Base-by-base conservation (phyloP, 352 stramenopile species). In the Aphanomyces euteiches region DNA sequence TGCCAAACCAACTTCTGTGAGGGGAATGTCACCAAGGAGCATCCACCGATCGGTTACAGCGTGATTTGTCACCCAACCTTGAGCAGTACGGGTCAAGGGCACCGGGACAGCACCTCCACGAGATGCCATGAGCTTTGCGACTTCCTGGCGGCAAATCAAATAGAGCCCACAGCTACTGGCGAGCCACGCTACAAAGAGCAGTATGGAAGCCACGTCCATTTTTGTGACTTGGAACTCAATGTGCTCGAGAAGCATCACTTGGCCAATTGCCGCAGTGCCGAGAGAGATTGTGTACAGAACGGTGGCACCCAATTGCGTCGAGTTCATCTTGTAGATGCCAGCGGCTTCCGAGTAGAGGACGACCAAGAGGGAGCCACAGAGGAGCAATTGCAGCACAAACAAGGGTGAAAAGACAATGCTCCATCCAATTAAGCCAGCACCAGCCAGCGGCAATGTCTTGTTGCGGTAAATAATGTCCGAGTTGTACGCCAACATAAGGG, bases 61-160 rank as follows among this genome's bases (percentile, higher is more conserved):
- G 69, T 91, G 85, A 47, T 78, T 87, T 5, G 86, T 94, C 74
- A 94, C 90, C 86, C 86, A 94, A 1, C 84, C 86, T 47, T 90
- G 77, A 19, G 71, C 84, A 38, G 86, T 94, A 6, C 83, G 77
- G 54, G 84, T 92, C 5, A 94, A 74, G 34, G 86, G 84, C 58
- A 94, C 86, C 8, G 86, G 86, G 10, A 94, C 81, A 2, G 86
- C 86, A 17, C 86, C 86, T 1, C 86, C 86, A 41, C 87, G 87
- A 10, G 82, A 87, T 4, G 83, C 86, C 86, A 94, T 92, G 19
- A 94, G 78, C 66, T 92, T 82, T 58, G 89, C 75, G 41, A 94
- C 83, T 65, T 94, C 82, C 47, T 92, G 84, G 21, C 83, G 81
- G 1, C 83, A 84, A 36, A 94, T 82, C 65, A 92, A 90, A 71